These are phyloP conservation scores for Pseudocercospora vitis DNA, from an alignment of 2,329 filamentous ascomycete genomes.

Conservation along the genomic window DNA sequence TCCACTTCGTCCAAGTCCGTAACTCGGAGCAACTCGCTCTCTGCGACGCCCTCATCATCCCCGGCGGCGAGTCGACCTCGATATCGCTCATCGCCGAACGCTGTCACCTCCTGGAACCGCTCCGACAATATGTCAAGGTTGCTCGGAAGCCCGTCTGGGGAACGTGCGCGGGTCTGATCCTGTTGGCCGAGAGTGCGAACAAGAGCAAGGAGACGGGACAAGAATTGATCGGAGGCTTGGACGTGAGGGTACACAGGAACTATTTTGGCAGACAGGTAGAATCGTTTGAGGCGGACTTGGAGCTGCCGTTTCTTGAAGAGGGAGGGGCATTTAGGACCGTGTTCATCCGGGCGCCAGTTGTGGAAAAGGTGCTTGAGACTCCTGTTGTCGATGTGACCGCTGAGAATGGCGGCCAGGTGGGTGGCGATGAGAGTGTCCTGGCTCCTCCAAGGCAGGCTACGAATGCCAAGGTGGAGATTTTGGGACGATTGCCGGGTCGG, in stretches of 20 bases:
- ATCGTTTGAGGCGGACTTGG: conserved; percentile 76
- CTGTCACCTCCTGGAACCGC: conserved; percentile 76
- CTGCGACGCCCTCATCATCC: conserved; percentile 84
- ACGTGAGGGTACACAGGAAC: conserved; percentile 88
- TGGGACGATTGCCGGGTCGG: conserved; percentile 57
- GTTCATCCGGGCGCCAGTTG: conserved; percentile 92
- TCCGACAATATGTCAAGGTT: conserved; percentile 86
- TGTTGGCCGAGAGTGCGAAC: conserved; percentile 85
- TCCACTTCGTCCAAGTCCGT: conserved; percentile 75
- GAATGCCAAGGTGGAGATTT: conserved; percentile 56
- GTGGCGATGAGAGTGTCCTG: conserved; percentile 48
- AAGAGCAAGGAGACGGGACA: conserved; percentile 87
- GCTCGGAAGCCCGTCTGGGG: conserved; percentile 86
- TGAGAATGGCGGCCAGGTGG: no score
- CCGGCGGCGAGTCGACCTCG: conserved; percentile 91
- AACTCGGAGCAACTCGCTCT: conserved; percentile 66
- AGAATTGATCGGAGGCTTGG: conserved; percentile 86
- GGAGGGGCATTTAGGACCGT: conserved; percentile 70
- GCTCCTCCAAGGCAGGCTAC: conserved; percentile 56
- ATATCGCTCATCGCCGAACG: conserved; percentile 85
- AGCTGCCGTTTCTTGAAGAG: conserved; percentile 63
- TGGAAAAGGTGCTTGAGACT: conserved; percentile 70
- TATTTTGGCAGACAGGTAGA: conserved; percentile 93
- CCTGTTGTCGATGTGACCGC: conserved; percentile 7
- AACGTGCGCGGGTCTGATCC: conserved; percentile 90